A percentile compares a stretch with the other conserved stretches of the same genome.
Conservation (phyloP, 139 green algal species). For the Coelastrella sp. region DNA sequence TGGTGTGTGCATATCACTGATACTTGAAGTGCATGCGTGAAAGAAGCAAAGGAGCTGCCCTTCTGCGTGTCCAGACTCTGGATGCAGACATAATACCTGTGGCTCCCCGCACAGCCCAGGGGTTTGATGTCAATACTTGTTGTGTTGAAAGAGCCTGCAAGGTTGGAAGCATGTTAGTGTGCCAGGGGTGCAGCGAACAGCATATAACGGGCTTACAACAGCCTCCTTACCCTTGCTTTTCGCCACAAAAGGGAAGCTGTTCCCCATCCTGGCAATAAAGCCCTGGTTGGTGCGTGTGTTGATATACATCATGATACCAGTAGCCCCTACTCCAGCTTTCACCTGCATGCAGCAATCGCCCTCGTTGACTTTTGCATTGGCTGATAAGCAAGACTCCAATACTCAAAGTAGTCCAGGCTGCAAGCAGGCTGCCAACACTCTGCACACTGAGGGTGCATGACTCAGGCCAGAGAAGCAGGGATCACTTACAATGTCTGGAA, state of each 20-base stretch:
- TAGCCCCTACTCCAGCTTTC: slow-evolving; percentile 41
- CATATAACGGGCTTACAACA: neutral
- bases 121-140: slow-evolving; percentile 5
- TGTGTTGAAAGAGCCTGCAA: slow-evolving; percentile 37
- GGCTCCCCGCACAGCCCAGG: neutral
- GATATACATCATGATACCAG: slow-evolving; percentile 43
- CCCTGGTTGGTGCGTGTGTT: slow-evolving; percentile 26
- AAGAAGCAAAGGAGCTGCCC: no score
- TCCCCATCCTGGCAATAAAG: slow-evolving; percentile 25
- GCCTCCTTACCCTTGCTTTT: slow-evolving; percentile 2
- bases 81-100: slow-evolving; percentile 19
- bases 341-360: slow-evolving; percentile 16
- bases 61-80: no score
- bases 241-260: slow-evolving; percentile 23
- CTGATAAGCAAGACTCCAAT: neutral
- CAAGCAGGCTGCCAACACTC: neutral
- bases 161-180: no score
- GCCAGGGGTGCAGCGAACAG: neutral
- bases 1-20: no score
- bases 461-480: no score
- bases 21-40: no score
- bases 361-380: neutral
- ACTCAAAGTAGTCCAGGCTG: neutral
- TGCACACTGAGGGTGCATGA: no score
- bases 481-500: slow-evolving; percentile 37